Percentiles rank a stretch among this genome's conserved stretches.
Conservation (phyloP, 208 protist genomes). For the Novymonas esmeraldas region DNA sequence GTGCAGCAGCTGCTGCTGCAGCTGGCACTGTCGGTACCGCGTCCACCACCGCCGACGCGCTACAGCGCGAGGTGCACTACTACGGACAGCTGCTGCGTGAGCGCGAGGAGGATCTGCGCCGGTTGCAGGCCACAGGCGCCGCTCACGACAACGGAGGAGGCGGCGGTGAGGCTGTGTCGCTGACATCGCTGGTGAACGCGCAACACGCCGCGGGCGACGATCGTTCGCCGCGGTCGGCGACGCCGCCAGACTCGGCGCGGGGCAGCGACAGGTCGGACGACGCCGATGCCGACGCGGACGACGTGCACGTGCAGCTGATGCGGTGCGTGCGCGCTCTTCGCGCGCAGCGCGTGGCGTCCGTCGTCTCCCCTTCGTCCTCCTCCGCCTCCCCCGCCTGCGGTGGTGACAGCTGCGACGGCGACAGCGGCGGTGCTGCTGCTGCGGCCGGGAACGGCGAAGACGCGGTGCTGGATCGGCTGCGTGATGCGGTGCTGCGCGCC, state of each 20-base stretch:
- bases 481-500: slow-evolving; percentile 19
- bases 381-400: no score
- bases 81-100: slow-evolving; percentile 27
- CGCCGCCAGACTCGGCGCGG: not conserved
- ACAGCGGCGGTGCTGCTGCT: no score
- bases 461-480: slow-evolving; percentile 7
- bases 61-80: slow-evolving; percentile 15
- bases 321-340: slow-evolving; percentile 4
- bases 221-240: not conserved
- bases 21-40: not conserved
- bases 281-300: not conserved
- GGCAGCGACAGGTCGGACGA: not conserved
- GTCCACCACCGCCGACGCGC: not conserved
- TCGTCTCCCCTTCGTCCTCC: no score
- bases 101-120: slow-evolving; percentile 21
- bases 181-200: no score
- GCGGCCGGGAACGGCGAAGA: not conserved
- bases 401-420: no score
- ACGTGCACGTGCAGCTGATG: slow-evolving; percentile 16
- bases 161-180: no score
- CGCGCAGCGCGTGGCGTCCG: not conserved
- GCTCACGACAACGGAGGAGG: no score
- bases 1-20: not conserved
- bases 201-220: not conserved
- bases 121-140: not conserved